A percentile compares a stretch with the other conserved stretches of the same genome.
Evolutionary conservation across 1,284 basidiomycete species (phyloP).

Genomic region (Cystobasidium sp.): DNA sequence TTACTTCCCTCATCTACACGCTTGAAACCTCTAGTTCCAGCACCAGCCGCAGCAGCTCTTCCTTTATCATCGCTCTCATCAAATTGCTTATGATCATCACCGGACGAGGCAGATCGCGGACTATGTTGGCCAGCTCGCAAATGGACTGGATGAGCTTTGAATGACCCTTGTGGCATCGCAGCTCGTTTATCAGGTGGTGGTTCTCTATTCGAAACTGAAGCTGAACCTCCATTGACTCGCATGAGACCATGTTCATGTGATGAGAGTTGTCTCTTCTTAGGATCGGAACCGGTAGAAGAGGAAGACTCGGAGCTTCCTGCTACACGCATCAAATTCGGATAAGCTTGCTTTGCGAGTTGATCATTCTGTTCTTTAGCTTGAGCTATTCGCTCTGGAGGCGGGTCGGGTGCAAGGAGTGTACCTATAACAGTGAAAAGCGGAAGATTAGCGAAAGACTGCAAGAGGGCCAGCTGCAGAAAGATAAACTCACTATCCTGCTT

Average conservation of each 20-base stretch:
- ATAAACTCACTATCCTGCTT: slow-evolving; percentile 39
- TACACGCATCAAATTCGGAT: slow-evolving; percentile 15
- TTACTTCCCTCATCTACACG: background rate
- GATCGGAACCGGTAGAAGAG: background rate
- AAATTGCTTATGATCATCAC: background rate
- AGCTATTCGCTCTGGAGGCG: slow-evolving; percentile 28
- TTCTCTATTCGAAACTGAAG: background rate
- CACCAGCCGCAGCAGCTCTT: background rate
- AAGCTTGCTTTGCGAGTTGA: slow-evolving; percentile 34
- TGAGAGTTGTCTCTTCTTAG: background rate
- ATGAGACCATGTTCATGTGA: slow-evolving; percentile 6
- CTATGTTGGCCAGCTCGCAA: background rate
- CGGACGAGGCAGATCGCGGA: background rate
- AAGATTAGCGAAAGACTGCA: background rate
- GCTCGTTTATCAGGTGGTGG: slow-evolving; percentile 17
- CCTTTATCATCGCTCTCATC: background rate
- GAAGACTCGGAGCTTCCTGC: slow-evolving; percentile 6
- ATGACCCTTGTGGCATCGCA: slow-evolving; percentile 32
- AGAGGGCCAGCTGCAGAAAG: background rate
- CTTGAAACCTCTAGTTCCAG: background rate
- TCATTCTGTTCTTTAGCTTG: slow-evolving; percentile 24
- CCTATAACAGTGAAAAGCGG: slow-evolving; percentile 2
- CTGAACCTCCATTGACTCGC: slow-evolving; percentile 7
- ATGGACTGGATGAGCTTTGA: background rate
- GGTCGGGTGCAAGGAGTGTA: slow-evolving; percentile 28